Conservation (phyloP, 805 yeast genomes). For the Yarrowia sp. region DNA sequence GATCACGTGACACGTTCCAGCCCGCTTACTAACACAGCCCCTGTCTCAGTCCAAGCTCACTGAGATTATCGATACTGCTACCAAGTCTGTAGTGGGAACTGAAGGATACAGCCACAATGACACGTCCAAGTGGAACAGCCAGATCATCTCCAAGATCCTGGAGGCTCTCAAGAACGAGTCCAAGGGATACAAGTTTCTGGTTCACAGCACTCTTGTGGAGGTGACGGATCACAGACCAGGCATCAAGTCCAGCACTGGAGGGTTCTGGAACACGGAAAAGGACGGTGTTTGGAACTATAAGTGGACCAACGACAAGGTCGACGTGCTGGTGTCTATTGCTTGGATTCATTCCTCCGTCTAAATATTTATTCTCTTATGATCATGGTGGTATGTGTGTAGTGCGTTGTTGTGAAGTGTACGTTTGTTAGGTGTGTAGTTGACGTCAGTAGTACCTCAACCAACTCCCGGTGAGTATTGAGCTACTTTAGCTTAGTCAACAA, state of each 20-base stretch:
- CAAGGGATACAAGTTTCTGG: conserved; percentile 44
- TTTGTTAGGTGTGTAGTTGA: too few species aligned
- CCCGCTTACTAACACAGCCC: conserved; percentile 24
- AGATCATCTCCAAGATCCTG: conserved; percentile 39
- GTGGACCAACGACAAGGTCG: conserved; percentile 42
- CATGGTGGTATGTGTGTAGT: neutral
- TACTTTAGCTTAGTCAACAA: too few species aligned
- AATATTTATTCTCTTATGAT: conserved; percentile 1
- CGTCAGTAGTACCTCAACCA: too few species aligned
- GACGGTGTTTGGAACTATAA: conserved; percentile 46
- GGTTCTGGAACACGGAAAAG: conserved; percentile 44
- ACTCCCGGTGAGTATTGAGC: too few species aligned
- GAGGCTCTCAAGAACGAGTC: conserved; percentile 39
- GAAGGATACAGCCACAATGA: conserved; percentile 40
- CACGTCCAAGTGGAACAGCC: conserved; percentile 41
- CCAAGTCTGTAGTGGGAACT: neutral
- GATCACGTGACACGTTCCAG: neutral
- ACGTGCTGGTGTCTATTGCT: conserved; percentile 44
- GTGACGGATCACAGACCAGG: conserved; percentile 43
- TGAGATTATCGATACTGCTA: conserved; percentile 9
- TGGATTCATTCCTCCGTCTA: conserved; percentile 43
- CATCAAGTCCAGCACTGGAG: conserved; percentile 43
- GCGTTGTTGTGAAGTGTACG: neutral
- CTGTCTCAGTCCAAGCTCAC: conserved; percentile 5
- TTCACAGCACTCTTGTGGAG: conserved; percentile 42